phyloP scores from a whole-genome alignment of 2,329 filamentous ascomycete genomes.

The Penicillium hordei region DNA sequence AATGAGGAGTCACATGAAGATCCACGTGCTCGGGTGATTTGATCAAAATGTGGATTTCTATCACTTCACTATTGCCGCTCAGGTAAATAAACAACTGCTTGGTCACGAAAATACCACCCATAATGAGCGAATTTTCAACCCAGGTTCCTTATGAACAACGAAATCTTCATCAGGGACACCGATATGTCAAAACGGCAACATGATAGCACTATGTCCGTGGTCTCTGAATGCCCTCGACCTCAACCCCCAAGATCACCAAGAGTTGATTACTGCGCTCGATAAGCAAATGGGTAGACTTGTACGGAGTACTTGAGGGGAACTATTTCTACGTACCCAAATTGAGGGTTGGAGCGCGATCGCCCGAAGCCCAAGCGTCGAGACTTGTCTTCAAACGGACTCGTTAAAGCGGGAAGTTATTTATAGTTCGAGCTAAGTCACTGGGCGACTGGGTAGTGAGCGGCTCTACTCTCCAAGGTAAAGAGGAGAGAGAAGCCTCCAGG shows the following conservation, averaged over 20 bases:
- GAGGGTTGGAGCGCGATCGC: too few relatives aligned
- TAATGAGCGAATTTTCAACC: constrained; percentile 3
- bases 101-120: background rate
- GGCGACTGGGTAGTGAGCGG: too few relatives aligned
- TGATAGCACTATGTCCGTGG: constrained; percentile 4
- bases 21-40: background rate
- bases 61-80: background rate
- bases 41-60: too few relatives aligned
- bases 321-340: constrained; percentile 10
- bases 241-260: constrained; percentile 9
- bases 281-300: constrained; percentile 16
- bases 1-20: background rate
- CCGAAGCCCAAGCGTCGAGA: too few relatives aligned
- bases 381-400: too few relatives aligned
- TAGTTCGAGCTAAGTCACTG: too few relatives aligned
- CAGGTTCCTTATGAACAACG: background rate
- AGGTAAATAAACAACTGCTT: background rate
- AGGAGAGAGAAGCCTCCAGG: too few relatives aligned
- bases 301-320: constrained; percentile 18
- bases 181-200: background rate
- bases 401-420: too few relatives aligned
- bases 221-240: background rate
- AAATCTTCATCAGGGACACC: background rate
- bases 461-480: too few relatives aligned
- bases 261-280: constrained; percentile 16